Evolutionary conservation across 225 moss, liverwort and hornwort species (phyloP).

Genomic region (Antitrichia curtipendula): DNA sequence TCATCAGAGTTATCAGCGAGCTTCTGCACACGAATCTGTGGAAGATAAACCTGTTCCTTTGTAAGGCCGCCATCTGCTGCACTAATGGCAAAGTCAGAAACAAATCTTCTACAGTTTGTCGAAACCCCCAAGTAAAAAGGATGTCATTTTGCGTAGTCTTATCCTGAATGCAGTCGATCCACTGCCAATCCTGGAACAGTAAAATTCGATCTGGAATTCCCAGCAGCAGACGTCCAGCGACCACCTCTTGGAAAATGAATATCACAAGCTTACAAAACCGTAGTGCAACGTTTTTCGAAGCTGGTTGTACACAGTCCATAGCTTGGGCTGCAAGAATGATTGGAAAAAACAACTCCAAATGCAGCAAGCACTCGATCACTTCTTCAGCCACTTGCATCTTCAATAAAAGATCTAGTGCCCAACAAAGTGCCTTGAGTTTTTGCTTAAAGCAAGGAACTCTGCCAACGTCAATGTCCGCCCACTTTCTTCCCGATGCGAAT

Average conservation of each 20-base stretch:
- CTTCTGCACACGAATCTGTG: too few species aligned
- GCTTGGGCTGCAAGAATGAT: too few species aligned
- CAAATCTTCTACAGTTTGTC: neutral
- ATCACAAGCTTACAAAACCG: neutral
- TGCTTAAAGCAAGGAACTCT: neutral
- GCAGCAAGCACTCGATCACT: neutral
- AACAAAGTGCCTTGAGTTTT: neutral
- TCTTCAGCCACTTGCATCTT: neutral
- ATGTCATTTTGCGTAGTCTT: neutral
- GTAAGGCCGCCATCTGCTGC: neutral
- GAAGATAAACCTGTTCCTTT: accelerated
- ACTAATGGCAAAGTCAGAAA: neutral
- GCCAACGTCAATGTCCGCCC: neutral
- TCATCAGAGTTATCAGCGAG: neutral
- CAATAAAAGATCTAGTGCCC: neutral
- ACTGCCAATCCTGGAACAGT: neutral
- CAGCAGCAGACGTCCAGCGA: neutral
- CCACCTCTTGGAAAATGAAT: neutral
- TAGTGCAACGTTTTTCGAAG: neutral
- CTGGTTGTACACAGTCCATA: too few species aligned
- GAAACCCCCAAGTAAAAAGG: neutral
- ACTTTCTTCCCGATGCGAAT: too few species aligned
- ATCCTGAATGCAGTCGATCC: too few species aligned
- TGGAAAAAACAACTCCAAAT: neutral
- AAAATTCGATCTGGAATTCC: neutral